A percentile compares a stretch with the other conserved stretches of the same genome.
These are phyloP conservation scores for Castanospermum australe DNA, from an alignment of 306 rosid genomes.

Conservation along the genomic window DNA sequence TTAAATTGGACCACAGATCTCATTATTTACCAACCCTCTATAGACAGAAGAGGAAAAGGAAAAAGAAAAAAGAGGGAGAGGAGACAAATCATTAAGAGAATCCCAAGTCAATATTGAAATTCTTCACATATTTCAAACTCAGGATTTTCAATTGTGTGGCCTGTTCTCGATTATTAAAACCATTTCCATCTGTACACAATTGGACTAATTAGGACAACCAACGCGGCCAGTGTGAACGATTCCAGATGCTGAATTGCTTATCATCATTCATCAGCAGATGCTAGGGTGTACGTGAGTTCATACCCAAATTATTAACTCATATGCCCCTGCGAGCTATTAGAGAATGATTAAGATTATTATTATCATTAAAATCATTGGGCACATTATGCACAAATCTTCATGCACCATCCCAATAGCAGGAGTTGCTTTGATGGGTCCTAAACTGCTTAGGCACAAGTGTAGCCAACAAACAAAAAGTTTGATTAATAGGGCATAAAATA, in stretches of 20 bases:
- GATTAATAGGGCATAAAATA: background rate
- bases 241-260: background rate
- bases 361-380: conserved; percentile 22
- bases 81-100: conserved; percentile 22
- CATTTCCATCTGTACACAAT: conserved; percentile 18
- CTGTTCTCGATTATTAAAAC: conserved; percentile 15
- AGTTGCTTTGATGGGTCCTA: conserved; percentile 13
- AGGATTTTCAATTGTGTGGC: background rate
- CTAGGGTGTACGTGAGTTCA: conserved; percentile 27
- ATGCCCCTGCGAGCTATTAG: conserved; percentile 17
- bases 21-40: background rate
- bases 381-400: conserved; percentile 39
- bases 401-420: conserved; percentile 23
- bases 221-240: background rate
- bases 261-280: conserved; percentile 29
- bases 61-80: background rate
- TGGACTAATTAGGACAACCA: background rate
- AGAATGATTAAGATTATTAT: conserved; percentile 27
- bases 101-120: conserved; percentile 24
- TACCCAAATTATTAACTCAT: conserved; percentile 22
- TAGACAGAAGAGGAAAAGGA: background rate
- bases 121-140: background rate
- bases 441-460: background rate
- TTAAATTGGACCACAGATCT: conserved; percentile 21
- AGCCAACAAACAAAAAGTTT: background rate